Conservation (phyloP, 2,329 filamentous ascomycete species). For the Xylaria digitata region DNA sequence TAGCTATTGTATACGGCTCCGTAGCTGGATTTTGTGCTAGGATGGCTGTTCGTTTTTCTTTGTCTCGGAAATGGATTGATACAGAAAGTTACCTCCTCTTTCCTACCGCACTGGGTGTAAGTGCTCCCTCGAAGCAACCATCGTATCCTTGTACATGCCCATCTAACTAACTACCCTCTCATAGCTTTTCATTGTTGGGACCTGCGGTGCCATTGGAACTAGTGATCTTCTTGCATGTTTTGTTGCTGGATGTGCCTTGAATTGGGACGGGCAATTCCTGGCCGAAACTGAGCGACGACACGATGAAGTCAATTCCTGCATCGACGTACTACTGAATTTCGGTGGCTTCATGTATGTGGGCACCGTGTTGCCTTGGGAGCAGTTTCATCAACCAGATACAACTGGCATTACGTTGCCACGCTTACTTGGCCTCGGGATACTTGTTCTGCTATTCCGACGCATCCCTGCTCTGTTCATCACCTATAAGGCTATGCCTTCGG, state of each 20-base stretch:
- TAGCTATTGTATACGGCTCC: conserved; percentile 64
- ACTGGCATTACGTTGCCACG: conserved; percentile 65
- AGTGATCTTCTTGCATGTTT: conserved; percentile 72
- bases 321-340: conserved; percentile 70
- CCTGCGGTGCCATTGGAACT: conserved; percentile 67
- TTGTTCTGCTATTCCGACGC: conserved; percentile 66
- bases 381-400: conserved; percentile 63
- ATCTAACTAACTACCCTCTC: background rate
- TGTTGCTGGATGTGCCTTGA: conserved; percentile 67
- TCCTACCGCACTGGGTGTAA: conserved; percentile 61
- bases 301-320: conserved; percentile 69
- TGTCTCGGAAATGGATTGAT: conserved; percentile 65
- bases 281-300: conserved; percentile 65
- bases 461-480: conserved; percentile 66
- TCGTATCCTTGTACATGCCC: background rate
- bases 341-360: conserved; percentile 71
- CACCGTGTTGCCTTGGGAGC: conserved; percentile 64
- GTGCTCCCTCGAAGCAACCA: conserved; percentile 7
- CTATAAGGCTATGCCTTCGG: conserved; percentile 66
- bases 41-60: conserved; percentile 58
- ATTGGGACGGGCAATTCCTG: conserved; percentile 72
- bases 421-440: conserved; percentile 62
- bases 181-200: conserved; percentile 67
- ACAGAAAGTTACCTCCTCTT: conserved; percentile 65
- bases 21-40: conserved; percentile 62